Percentiles rank a stretch among this genome's conserved stretches.
phyloP scores from a whole-genome alignment of 768 basidiomycete genomes.

The Amanita muscaria region DNA sequence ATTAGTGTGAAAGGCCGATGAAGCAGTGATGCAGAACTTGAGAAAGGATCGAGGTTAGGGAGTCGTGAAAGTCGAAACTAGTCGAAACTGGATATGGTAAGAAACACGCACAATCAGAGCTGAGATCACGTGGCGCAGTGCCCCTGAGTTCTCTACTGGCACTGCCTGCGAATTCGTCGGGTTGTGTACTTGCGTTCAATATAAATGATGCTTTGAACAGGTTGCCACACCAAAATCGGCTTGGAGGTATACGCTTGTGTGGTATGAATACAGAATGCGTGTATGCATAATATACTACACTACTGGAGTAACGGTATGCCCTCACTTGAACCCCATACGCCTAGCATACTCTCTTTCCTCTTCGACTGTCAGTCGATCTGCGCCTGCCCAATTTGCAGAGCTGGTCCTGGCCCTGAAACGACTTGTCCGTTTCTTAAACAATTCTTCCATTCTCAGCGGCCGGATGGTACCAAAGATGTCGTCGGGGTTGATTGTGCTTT shows the following conservation, averaged over 20 bases:
- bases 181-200: too few relatives aligned
- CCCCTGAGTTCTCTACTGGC: neutral
- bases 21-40: conserved; percentile 1
- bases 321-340: conserved; percentile 76
- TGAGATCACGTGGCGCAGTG: conserved; percentile 3
- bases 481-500: conserved; percentile 84
- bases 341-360: conserved; percentile 85
- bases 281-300: too few relatives aligned
- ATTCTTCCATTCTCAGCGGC: conserved; percentile 85
- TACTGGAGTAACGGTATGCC: too few relatives aligned
- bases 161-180: too few relatives aligned
- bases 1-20: conserved; percentile 15
- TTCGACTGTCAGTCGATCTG: conserved; percentile 75
- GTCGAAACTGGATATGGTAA: conserved; percentile 14
- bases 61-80: conserved; percentile 16
- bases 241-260: too few relatives aligned
- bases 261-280: too few relatives aligned
- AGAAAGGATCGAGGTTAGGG: conserved; percentile 8
- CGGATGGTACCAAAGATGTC: conserved; percentile 88
- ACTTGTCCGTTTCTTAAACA: conserved; percentile 73
- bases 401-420: conserved; percentile 86
- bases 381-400: conserved; percentile 93
- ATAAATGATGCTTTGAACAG: too few relatives aligned
- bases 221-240: too few relatives aligned
- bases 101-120: conserved; percentile 15